Evolutionary conservation across 1,284 basidiomycete species (phyloP).

Genomic region (Rhodotorula sp.): DNA sequence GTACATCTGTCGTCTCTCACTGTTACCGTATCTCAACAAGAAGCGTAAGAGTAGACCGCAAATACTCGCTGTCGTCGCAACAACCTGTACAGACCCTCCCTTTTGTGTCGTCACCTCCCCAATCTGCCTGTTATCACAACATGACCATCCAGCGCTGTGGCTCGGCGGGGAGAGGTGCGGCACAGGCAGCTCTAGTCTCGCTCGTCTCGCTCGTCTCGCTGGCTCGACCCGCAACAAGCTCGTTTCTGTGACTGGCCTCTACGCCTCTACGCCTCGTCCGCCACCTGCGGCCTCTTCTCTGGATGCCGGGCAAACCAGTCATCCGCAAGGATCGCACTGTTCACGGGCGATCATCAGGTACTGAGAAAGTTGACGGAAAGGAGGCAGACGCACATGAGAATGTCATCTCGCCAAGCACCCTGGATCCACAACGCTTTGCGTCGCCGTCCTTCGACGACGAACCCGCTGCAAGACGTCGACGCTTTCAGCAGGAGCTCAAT

Average conservation of each 20-base stretch:
- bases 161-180: too few species aligned
- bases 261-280: neutral
- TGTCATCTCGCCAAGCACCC: conserved; percentile 17
- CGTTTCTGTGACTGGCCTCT: neutral
- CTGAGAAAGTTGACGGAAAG: too few species aligned
- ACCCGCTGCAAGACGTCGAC: neutral
- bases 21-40: neutral
- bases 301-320: neutral
- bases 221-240: too few species aligned
- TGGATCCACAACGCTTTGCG: conserved; percentile 6
- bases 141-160: too few species aligned
- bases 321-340: neutral
- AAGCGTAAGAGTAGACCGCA: neutral
- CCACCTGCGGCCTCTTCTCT: neutral
- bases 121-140: too few species aligned
- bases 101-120: neutral
- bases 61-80: neutral
- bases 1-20: too few species aligned
- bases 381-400: neutral
- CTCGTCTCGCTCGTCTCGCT: too few species aligned
- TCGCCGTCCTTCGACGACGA: conserved; percentile 9
- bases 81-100: neutral
- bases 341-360: too few species aligned
- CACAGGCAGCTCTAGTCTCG: too few species aligned
- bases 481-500: too few species aligned